phyloP scores from a whole-genome alignment of 1,284 basidiomycete genomes.

The Cutaneotrichosporon cutaneum region DNA sequence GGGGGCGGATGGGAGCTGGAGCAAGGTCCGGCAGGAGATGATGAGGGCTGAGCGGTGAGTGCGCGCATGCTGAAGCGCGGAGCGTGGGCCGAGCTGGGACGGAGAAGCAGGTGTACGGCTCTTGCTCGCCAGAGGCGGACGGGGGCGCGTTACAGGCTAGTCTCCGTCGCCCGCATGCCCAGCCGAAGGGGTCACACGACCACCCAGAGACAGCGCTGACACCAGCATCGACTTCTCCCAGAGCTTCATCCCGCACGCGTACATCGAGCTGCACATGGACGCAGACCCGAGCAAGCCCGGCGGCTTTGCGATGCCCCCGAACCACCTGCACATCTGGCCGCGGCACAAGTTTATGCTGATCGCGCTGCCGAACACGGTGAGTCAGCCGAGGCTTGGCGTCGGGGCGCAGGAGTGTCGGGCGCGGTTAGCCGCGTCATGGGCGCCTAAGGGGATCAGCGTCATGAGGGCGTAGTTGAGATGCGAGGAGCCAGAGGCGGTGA shows the following conservation, averaged over 20 bases:
- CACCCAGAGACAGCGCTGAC: constrained; percentile 8
- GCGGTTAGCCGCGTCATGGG: too few species aligned
- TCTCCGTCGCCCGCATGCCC: too few species aligned
- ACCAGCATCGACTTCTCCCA: constrained; percentile 88
- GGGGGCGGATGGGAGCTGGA: constrained; percentile 87
- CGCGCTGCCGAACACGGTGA: constrained; percentile 91
- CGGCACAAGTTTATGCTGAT: constrained; percentile 98
- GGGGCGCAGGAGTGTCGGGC: too few species aligned
- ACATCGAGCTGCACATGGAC: constrained; percentile 94
- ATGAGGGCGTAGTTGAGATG: not conserved
- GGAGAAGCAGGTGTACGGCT: too few species aligned
- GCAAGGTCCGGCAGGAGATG: constrained; percentile 77
- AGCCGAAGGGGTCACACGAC: too few species aligned
- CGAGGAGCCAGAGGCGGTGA: too few species aligned
- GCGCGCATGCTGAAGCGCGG: constrained; percentile 6
- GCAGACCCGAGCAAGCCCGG: constrained; percentile 61
- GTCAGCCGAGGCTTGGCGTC: constrained; percentile 5
- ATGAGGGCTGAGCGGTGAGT: constrained; percentile 82
- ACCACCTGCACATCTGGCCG: constrained; percentile 98
- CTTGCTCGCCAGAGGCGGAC: too few species aligned
- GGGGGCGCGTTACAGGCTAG: too few species aligned
- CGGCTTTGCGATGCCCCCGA: constrained; percentile 84
- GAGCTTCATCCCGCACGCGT: constrained; percentile 91
- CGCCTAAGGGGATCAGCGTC: too few species aligned
- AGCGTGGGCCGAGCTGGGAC: not conserved